Evolutionary conservation across 371 early-diverging fungal genomes (phyloP), one percentile per base, ranked within the genome.

Genomic region (Mortierella sp.): DNA sequence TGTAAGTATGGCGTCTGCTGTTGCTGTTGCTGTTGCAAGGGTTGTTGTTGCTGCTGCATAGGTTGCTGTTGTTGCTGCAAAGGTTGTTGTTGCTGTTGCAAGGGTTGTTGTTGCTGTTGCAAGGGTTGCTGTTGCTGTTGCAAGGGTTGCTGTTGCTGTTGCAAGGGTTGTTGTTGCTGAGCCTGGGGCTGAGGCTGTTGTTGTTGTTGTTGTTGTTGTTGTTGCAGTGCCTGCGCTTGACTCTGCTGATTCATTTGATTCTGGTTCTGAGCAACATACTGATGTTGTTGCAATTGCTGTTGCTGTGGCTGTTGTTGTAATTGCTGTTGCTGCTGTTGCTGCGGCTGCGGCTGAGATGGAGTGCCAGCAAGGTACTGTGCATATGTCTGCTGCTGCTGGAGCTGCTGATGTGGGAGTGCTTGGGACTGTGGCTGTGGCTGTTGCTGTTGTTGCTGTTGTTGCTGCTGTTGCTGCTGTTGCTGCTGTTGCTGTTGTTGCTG

Each of bases 401-500:
- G 66, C 22, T 22, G 61, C 20, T 59, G 73, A 10, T 54, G 72
- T 6, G 30, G 62, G 20, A 2, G 47, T 45, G 47, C 16, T 45
- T 45, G 47, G 11, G 47, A 18, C 47, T 32, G 73, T 3, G 30
- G 72, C 66, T 72, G 67, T 45, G 24, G 67, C 1, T n/a, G 66
- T 24, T 22, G 61, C n/a, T 59, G 73, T 20, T 54, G 68, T 61
- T 64, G 73, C 58, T 62, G 70, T 22, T 67, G 75, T 24, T 64
- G 73, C 1, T 45, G 72, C 66, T 72, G 67, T 45, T 37, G 67
- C 1, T n/a, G 66, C 22, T 22, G 61, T 30, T 59, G 73, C 24
- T 54, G 68, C 59, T 64, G 73, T 47, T 62, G 70, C 30, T 67
- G 75, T 24, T 64, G 70, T 22, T 63, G 65, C 65, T 68, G 75